Percentiles rank a stretch among this genome's conserved stretches.
phyloP scores from a whole-genome alignment of 176 grass and related monocot species.

The Oryza nivara region DNA sequence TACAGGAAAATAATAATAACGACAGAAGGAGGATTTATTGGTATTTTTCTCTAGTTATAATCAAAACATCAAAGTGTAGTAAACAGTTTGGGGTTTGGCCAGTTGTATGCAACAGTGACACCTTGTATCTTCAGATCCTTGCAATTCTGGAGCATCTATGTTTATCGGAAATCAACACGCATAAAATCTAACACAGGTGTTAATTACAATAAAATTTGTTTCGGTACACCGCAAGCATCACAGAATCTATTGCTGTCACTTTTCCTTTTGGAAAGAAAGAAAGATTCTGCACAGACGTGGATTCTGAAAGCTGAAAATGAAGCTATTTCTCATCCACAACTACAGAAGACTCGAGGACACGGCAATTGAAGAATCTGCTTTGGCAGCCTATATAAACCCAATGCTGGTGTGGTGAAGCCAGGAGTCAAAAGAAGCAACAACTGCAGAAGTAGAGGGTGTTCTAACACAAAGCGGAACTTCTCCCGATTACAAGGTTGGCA shows the following conservation, averaged over 20 bases:
- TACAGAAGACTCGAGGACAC: not conserved
- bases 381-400: conserved; percentile 31
- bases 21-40: not conserved
- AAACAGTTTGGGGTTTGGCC: not conserved
- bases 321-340: conserved; percentile 1
- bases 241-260: conserved; percentile 26
- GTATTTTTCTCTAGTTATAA: not conserved
- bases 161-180: not conserved
- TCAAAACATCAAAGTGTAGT: not conserved
- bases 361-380: conserved; percentile 5
- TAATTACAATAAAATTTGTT: not conserved
- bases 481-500: not conserved
- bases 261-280: conserved; percentile 23
- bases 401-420: not conserved
- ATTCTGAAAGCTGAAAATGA: conserved; percentile 23
- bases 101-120: not conserved
- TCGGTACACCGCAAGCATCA: not conserved
- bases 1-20: too few relatives aligned
- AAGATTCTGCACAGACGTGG: not conserved
- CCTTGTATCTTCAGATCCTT: not conserved
- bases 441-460: not conserved
- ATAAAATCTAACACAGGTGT: not conserved
- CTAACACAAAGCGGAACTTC: not conserved
- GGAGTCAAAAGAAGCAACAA: not conserved
- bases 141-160: not conserved